These are phyloP conservation scores for Yamadazyma conglobata DNA, from an alignment of 1,139 yeast species.

Conservation along the genomic window DNA sequence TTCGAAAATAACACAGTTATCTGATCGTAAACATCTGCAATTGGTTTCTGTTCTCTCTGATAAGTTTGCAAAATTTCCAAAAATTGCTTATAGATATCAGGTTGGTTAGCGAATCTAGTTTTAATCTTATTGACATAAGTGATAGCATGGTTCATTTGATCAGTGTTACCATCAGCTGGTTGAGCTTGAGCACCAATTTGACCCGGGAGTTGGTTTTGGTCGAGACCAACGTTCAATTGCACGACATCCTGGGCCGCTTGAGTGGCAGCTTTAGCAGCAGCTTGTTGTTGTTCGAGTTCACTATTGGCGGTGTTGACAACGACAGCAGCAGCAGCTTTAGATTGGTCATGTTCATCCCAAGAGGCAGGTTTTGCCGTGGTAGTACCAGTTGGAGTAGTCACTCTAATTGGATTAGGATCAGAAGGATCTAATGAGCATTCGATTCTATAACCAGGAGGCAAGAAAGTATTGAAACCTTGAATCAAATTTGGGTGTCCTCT, in stretches of 20 bases:
- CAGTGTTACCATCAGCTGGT: constrained; percentile 74
- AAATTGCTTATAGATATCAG: constrained; percentile 92
- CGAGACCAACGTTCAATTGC: too few relatives aligned
- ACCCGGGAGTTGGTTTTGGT: constrained; percentile 5
- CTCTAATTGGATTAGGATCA: constrained; percentile 90
- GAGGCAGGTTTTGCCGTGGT: constrained; percentile 60
- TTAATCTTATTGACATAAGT: constrained; percentile 94
- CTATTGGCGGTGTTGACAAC: constrained; percentile 1
- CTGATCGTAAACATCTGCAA: constrained; percentile 90
- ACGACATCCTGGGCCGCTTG: constrained; percentile 13
- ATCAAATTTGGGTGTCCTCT: constrained; percentile 90
- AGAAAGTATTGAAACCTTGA: constrained; percentile 94
- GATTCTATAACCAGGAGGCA: constrained; percentile 95
- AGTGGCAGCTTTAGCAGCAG: constrained; percentile 8
- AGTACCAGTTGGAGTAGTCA: constrained; percentile 93
- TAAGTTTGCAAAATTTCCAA: constrained; percentile 93
- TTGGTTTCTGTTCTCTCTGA: constrained; percentile 93
- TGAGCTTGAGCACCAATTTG: constrained; percentile 7
- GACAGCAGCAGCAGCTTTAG: constrained; percentile 14
- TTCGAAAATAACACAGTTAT: constrained; percentile 85
- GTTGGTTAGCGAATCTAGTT: constrained; percentile 89
- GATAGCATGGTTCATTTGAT: constrained; percentile 88
- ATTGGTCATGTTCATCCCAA: constrained; percentile 18
- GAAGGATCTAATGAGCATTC: constrained; percentile 88
- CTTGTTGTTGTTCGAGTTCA: not conserved